Conservation (phyloP, 148 eudicot species). For the Camellia sinensis region DNA sequence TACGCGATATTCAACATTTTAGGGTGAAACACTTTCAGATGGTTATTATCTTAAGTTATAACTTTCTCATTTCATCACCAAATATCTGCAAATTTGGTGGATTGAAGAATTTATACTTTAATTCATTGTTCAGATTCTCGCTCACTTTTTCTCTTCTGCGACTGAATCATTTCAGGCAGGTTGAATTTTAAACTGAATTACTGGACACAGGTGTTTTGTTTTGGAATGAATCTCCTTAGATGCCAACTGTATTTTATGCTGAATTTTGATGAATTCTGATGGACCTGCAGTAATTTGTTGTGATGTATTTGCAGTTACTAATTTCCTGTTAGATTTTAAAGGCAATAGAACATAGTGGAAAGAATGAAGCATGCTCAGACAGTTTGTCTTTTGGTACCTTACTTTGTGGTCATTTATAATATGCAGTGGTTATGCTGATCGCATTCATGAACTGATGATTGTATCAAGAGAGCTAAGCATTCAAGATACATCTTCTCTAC, state of each 20-base stretch:
- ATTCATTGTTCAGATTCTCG: not conserved
- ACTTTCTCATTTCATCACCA: not conserved
- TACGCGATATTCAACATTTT: constrained; percentile 15
- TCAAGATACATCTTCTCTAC: constrained; percentile 57
- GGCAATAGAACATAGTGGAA: constrained; percentile 1
- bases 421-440: constrained; percentile 97
- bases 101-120: not conserved
- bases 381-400: not conserved
- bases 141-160: not conserved
- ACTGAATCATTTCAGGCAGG: not conserved
- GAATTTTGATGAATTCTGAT: constrained; percentile 8
- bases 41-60: not conserved
- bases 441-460: constrained; percentile 87
- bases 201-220: not conserved
- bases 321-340: not conserved
- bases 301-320: not conserved
- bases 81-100: not conserved
- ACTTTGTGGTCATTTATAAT: not conserved
- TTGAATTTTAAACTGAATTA: not conserved
- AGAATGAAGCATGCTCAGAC: not conserved
- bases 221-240: not conserved
- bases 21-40: not conserved
- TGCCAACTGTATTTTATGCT: not conserved
- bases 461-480: constrained; percentile 73
- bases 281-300: not conserved